Percentiles rank a stretch among this genome's conserved stretches.
Evolutionary conservation across 768 basidiomycete genomes (phyloP).

Genomic region (Pisolithus tinctorius): DNA sequence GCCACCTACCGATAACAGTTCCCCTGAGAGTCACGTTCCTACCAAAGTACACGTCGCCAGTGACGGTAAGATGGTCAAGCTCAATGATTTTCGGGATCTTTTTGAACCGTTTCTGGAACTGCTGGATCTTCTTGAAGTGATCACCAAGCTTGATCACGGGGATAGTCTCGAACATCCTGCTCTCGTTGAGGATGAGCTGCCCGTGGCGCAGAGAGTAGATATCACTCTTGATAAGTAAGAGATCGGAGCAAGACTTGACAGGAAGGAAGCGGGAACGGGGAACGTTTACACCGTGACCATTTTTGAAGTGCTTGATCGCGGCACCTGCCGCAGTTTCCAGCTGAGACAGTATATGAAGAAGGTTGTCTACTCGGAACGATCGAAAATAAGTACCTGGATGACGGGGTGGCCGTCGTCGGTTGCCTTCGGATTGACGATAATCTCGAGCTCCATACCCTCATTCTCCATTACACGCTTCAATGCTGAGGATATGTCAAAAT

Average conservation of each 20-base stretch:
- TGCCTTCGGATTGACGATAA: conserved; percentile 70
- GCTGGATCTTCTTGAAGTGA: conserved; percentile 67
- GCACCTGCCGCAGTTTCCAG: conserved; percentile 75
- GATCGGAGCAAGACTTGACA: conserved; percentile 55
- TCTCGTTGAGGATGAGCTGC: conserved; percentile 53
- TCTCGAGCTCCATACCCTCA: conserved; percentile 66
- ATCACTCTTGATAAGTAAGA: conserved; percentile 62
- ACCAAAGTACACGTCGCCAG: conserved; percentile 62
- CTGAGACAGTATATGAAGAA: conserved; percentile 16
- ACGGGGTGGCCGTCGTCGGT: conserved; percentile 66
- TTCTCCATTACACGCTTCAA: conserved; percentile 71
- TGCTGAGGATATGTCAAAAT: conserved; percentile 29
- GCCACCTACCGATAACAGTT: conserved; percentile 48
- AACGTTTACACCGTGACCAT: conserved; percentile 66
- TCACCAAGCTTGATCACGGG: conserved; percentile 76
- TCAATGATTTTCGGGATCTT: conserved; percentile 68
- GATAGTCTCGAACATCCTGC: conserved; percentile 51
- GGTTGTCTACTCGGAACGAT: background rate
- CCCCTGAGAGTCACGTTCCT: conserved; percentile 58
- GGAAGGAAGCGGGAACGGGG: conserved; percentile 69
- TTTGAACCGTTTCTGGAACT: conserved; percentile 73
- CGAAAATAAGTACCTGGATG: conserved; percentile 41
- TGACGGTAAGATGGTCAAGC: conserved; percentile 69
- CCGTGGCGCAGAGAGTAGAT: conserved; percentile 68
- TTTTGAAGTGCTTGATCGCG: conserved; percentile 66